Conservation (phyloP, 192 early-diverging fungal genomes). For the Entomortierella chlamydospora region DNA sequence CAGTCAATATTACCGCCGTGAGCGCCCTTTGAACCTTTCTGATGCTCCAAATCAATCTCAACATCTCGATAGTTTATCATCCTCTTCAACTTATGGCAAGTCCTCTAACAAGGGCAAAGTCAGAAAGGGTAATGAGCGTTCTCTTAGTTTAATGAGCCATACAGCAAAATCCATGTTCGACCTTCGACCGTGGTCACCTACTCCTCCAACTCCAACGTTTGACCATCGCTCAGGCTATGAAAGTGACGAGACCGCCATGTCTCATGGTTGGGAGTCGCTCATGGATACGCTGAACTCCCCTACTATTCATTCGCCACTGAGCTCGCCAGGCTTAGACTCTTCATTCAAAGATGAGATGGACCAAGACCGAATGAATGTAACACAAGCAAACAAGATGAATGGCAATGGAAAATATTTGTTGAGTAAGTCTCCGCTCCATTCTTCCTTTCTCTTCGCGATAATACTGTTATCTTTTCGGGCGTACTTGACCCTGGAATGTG, state of each 20-base stretch:
- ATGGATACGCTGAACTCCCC: conserved; percentile 49
- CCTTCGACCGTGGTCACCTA: conserved; percentile 40
- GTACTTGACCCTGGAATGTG: neutral
- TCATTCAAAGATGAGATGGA: conserved; percentile 20
- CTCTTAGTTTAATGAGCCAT: conserved; percentile 38
- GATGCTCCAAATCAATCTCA: neutral
- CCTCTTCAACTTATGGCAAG: conserved; percentile 17
- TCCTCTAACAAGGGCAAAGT: conserved; percentile 8
- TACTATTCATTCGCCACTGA: conserved; percentile 9
- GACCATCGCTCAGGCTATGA: conserved; percentile 27
- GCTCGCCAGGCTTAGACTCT: conserved; percentile 5
- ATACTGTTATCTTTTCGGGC: neutral
- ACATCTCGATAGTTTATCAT: conserved; percentile 19
- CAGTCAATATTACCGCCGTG: conserved; percentile 24
- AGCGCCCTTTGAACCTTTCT: neutral
- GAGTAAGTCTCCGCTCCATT: conserved; percentile 19
- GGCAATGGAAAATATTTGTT: conserved; percentile 48
- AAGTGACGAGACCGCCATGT: conserved; percentile 38
- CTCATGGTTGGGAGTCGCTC: conserved; percentile 41
- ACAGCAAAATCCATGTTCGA: conserved; percentile 50
- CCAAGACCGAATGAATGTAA: conserved; percentile 1
- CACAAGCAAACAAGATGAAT: conserved; percentile 12
- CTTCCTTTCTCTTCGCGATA: neutral
- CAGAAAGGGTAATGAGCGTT: conserved; percentile 19
- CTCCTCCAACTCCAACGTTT: conserved; percentile 22